Evolutionary conservation across 1,284 basidiomycete species (phyloP).

Genomic region (Exobasidium rhododendri): DNA sequence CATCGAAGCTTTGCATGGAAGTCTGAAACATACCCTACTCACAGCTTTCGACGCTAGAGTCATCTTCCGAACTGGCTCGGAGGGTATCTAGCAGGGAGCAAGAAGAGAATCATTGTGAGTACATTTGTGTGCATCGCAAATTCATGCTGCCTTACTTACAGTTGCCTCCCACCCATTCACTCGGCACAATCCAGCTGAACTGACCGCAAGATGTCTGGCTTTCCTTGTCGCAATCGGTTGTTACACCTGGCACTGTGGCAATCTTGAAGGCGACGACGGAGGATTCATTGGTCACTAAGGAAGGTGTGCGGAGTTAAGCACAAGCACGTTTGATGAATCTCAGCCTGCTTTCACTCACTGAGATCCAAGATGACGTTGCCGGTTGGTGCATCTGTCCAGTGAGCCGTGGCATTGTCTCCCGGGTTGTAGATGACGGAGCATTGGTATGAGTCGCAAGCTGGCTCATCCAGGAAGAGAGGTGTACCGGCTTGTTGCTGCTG

Average conservation of each 20-base stretch:
- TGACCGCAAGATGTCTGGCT: conserved; percentile 32
- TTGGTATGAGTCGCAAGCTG: conserved; percentile 36
- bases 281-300: conserved; percentile 35
- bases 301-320: too few species aligned
- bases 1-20: too few species aligned
- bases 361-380: conserved; percentile 35
- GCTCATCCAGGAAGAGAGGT: conserved; percentile 32
- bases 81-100: conserved; percentile 17
- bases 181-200: conserved; percentile 35
- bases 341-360: conserved; percentile 11
- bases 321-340: too few species aligned
- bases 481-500: conserved; percentile 37
- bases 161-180: conserved; percentile 36
- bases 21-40: too few species aligned
- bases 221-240: conserved; percentile 30
- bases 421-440: conserved; percentile 33
- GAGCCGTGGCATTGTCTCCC: conserved; percentile 28
- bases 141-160: too few species aligned
- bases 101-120: neutral
- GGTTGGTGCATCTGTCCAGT: conserved; percentile 38
- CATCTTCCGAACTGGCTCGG: conserved; percentile 26
- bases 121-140: too few species aligned
- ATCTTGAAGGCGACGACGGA: conserved; percentile 30
- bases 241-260: conserved; percentile 30
- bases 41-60: conserved; percentile 29